These are phyloP conservation scores for Elaeis oleifera DNA, from an alignment of 202 grass and related monocot genomes.

Conservation along the genomic window DNA sequence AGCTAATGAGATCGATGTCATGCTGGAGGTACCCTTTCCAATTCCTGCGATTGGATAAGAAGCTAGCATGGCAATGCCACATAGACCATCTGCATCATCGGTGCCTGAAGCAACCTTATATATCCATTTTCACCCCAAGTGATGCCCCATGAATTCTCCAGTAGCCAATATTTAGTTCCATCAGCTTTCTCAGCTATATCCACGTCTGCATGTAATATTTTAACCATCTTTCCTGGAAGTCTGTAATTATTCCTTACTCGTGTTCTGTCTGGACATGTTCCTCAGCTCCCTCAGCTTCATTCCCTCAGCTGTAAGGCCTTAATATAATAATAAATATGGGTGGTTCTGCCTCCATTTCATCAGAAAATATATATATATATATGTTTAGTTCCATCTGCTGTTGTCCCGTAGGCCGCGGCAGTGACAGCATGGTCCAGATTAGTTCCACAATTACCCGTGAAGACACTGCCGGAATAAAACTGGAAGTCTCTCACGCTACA, in stretches of 20 bases:
- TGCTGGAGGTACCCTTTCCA: too few species aligned
- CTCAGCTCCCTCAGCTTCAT: too few species aligned
- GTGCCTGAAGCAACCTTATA: conserved; percentile 6
- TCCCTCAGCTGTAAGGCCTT: too few species aligned
- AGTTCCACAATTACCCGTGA: conserved; percentile 1
- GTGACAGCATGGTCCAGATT: conserved; percentile 6
- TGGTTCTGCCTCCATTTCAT: too few species aligned
- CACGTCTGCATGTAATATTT: too few species aligned
- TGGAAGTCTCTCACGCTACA: not conserved
- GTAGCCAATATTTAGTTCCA: conserved; percentile 1
- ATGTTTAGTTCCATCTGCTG: not conserved
- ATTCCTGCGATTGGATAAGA: not conserved
- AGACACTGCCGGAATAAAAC: conserved; percentile 3
- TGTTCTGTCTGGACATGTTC: too few species aligned
- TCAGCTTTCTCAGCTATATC: too few species aligned
- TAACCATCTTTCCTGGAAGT: too few species aligned
- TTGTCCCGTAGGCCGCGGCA: not conserved
- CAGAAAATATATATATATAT: too few species aligned
- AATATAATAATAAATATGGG: too few species aligned
- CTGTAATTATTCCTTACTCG: too few species aligned
- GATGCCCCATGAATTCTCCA: conserved; percentile 13
- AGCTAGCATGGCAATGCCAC: conserved; percentile 8
- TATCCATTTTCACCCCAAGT: conserved; percentile 8
- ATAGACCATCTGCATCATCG: not conserved
- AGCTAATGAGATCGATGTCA: too few species aligned